Evolutionary conservation across 257 asterid genomes (phyloP), one percentile per base, ranked within the genome.

Genomic region (Ehretia macrophylla): DNA sequence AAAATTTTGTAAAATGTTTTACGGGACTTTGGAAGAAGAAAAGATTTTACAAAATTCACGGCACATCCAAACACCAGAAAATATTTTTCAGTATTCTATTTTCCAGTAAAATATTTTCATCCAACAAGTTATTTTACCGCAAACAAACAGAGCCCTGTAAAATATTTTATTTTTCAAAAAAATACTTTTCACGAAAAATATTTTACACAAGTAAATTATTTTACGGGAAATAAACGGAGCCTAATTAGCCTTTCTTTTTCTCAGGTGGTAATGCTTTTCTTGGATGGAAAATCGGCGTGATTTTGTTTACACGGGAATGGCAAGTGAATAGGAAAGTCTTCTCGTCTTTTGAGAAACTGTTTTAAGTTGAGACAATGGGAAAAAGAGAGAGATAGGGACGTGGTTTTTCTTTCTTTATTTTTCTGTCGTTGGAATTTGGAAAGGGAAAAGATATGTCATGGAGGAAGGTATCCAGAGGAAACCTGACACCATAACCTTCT

Each of bases 401-500:
- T 49, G 60, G 42, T 45, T 17, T 54, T 39, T 52, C 59, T 40
- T 4, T 19, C 32, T 19, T 37, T 40, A 27, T 22, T 22, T 55
- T 63, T 59, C n/a, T n/a, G n/a, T 52, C 69, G n/a, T 80, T 75
- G 83, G 84, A 65, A 63, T 65, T 81, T 72, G 86, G 19, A 62
- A 68, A 57, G 51, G 50, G 62, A 56, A 64, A 66, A 67, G 50
- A 32, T 19, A 14, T 42, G 47, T 27, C 6, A n/a, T 22, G 59
- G 13, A 2, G 18, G 58, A 17, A 17, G 51, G 40, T 44, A 60
- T 42, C 68, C 55, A 60, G 53, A 48, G 5, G 67, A 56, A 69
- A 58, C 32, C 77, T 72, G 88, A 79, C 81, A 74, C 32, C 56
- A 60, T 60, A 72, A 63, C 62, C 66, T 62, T 23, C 63, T 58